Conservation (phyloP, 2,329 filamentous ascomycete genomes). For the Atkinsonella texensis region DNA sequence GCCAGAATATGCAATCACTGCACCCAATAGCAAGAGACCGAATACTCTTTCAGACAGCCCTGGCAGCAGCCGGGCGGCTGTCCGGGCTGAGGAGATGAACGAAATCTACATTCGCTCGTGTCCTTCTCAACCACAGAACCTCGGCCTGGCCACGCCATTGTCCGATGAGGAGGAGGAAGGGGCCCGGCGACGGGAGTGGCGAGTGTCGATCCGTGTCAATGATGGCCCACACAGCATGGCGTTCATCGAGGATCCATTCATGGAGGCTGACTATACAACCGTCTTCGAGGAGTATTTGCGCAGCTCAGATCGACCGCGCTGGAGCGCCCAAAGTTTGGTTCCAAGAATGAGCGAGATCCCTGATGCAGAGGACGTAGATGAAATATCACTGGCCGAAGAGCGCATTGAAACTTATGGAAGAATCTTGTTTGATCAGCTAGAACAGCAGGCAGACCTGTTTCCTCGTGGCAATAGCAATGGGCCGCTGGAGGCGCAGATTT, state of each 20-base stretch:
- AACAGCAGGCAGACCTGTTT: slow-evolving; percentile 8
- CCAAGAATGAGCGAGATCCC: slow-evolving; percentile 1
- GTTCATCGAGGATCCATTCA: slow-evolving; percentile 14
- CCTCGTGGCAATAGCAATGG: not conserved
- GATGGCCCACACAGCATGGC: slow-evolving; percentile 4
- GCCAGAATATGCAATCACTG: slow-evolving; percentile 5
- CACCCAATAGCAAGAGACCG: slow-evolving; percentile 2
- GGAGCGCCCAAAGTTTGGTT: slow-evolving; percentile 10
- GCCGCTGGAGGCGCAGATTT: slow-evolving; percentile 11
- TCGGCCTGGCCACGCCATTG: slow-evolving; percentile 1
- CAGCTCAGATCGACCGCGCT: slow-evolving; percentile 12
- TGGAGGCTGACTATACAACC: slow-evolving; percentile 13
- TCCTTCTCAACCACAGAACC: slow-evolving; percentile 6
- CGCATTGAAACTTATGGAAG: slow-evolving; percentile 13
- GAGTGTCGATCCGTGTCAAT: slow-evolving; percentile 13
- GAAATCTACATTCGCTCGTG: slow-evolving; percentile 11
- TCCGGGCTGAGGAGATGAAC: slow-evolving; percentile 11
- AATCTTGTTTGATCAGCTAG: slow-evolving; percentile 12
- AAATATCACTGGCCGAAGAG: slow-evolving; percentile 9
- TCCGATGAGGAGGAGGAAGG: not conserved
- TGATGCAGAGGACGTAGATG: slow-evolving; percentile 3
- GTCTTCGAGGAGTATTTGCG: slow-evolving; percentile 17
- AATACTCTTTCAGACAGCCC: slow-evolving; percentile 2
- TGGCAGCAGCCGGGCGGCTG: not conserved
- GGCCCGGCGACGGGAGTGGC: slow-evolving; percentile 12